Conservation (phyloP, 352 stramenopile species). For the Pythium phragmitis region DNA sequence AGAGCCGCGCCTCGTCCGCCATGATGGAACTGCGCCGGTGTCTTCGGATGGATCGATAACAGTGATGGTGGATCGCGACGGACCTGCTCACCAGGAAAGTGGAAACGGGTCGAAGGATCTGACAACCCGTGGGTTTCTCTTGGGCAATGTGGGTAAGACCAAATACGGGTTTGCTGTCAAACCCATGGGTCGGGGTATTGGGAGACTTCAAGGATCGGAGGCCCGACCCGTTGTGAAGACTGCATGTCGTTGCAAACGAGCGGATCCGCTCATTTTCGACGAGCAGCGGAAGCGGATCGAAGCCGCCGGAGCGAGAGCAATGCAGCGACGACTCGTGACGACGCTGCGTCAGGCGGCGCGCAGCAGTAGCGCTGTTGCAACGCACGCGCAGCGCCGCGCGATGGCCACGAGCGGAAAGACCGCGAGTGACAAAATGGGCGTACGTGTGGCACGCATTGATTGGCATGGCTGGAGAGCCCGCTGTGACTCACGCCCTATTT, state of each 20-base stretch:
- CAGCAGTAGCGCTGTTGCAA: neutral
- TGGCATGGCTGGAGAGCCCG: neutral
- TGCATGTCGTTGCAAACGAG: constrained; percentile 14
- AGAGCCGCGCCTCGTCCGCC: constrained; percentile 56
- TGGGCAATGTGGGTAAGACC: too few species aligned
- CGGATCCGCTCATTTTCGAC: neutral
- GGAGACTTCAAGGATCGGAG: neutral
- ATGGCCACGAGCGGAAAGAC: constrained; percentile 41
- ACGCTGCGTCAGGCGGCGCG: constrained; percentile 22
- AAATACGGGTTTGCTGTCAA: neutral
- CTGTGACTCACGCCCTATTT: neutral
- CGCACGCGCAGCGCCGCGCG: constrained; percentile 27
- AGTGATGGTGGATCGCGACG: constrained; percentile 19
- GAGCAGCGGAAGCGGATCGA: neutral
- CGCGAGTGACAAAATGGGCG: constrained; percentile 61
- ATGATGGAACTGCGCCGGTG: constrained; percentile 22
- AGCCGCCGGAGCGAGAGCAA: neutral
- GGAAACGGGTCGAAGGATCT: neutral
- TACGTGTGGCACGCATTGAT: constrained; percentile 25
- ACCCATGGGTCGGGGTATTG: constrained; percentile 6
- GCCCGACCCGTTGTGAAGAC: constrained; percentile 5
- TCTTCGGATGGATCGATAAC: neutral
- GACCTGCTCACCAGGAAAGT: neutral
- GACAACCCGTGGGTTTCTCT: too few species aligned
- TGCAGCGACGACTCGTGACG: constrained; percentile 22